Conservation (phyloP, 140 eudicot genomes). For the Senecio squalidus region DNA sequence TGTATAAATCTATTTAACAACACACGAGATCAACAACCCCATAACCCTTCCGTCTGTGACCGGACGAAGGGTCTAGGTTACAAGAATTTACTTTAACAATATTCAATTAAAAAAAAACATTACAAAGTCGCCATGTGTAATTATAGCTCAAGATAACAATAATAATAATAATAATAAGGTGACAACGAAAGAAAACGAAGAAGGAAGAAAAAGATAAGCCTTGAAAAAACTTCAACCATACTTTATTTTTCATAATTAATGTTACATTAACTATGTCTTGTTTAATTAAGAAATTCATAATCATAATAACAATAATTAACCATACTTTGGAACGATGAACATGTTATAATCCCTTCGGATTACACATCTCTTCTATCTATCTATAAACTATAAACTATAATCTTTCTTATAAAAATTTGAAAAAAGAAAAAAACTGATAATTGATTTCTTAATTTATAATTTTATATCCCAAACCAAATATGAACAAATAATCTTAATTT, state of each 20-base stretch:
- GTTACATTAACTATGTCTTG: background rate
- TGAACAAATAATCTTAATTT: constrained; percentile 17
- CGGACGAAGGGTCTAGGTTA: too few species aligned
- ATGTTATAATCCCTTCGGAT: constrained; percentile 55
- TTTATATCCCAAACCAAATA: background rate
- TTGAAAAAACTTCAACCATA: background rate
- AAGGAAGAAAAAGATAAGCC: background rate
- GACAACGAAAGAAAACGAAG: background rate
- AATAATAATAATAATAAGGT: too few species aligned
- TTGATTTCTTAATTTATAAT: background rate
- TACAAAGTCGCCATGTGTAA: too few species aligned
- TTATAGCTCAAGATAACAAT: too few species aligned
- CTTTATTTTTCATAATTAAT: background rate
- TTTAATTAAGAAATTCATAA: background rate
- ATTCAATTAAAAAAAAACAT: too few species aligned
- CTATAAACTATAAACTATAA: constrained; percentile 5
- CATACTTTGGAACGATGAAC: constrained; percentile 6
- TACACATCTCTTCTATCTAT: constrained; percentile 19
- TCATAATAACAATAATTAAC: background rate
- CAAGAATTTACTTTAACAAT: too few species aligned
- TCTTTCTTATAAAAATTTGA: background rate
- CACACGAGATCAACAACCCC: too few species aligned
- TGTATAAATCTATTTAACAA: too few species aligned
- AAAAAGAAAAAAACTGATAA: background rate
- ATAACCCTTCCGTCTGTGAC: too few species aligned